Percentiles rank a stretch among this genome's conserved stretches.
These are phyloP conservation scores for Rhodotorula sp. DNA, from an alignment of 1,284 basidiomycete genomes.

Conservation along the genomic window DNA sequence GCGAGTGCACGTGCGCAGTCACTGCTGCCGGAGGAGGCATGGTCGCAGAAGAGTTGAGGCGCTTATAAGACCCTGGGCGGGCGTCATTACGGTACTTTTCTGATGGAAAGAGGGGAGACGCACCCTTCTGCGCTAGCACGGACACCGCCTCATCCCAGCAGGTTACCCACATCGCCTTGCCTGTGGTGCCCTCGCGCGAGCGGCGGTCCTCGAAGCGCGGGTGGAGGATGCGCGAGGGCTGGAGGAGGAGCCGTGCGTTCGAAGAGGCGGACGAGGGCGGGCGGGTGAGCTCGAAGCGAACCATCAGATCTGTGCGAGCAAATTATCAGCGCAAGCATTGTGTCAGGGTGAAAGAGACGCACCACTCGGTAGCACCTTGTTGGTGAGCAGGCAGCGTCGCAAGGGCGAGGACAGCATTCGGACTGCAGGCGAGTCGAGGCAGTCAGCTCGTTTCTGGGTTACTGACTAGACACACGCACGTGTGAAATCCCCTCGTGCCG, in stretches of 20 bases:
- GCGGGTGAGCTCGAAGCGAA: slow-evolving; percentile 15
- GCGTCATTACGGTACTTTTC: fast-evolving
- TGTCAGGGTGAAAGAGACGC: neutral
- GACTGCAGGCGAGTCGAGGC: neutral
- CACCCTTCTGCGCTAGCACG: slow-evolving; percentile 16
- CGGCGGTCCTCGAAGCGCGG: slow-evolving; percentile 5
- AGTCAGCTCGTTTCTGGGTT: neutral
- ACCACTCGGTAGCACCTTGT: slow-evolving; percentile 17
- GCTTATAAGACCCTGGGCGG: slow-evolving; percentile 20
- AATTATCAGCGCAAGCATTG: neutral
- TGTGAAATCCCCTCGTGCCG: neutral
- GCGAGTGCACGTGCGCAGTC: neutral
- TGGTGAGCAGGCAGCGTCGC: slow-evolving; percentile 12
- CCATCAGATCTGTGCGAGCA: slow-evolving; percentile 1
- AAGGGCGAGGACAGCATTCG: slow-evolving; percentile 4
- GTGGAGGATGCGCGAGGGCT: slow-evolving; percentile 20
- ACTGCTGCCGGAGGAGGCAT: neutral
- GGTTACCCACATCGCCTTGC: slow-evolving; percentile 26
- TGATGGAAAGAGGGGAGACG: neutral
- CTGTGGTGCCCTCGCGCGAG: neutral
- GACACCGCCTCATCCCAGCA: slow-evolving; percentile 13
- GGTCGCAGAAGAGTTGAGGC: slow-evolving; percentile 6
- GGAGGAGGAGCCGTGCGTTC: neutral
- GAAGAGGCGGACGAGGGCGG: neutral
- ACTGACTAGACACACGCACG: neutral